Base-by-base conservation (phyloP, 2,329 filamentous ascomycete genomes). In the Neophaeococcomyces aloes region DNA sequence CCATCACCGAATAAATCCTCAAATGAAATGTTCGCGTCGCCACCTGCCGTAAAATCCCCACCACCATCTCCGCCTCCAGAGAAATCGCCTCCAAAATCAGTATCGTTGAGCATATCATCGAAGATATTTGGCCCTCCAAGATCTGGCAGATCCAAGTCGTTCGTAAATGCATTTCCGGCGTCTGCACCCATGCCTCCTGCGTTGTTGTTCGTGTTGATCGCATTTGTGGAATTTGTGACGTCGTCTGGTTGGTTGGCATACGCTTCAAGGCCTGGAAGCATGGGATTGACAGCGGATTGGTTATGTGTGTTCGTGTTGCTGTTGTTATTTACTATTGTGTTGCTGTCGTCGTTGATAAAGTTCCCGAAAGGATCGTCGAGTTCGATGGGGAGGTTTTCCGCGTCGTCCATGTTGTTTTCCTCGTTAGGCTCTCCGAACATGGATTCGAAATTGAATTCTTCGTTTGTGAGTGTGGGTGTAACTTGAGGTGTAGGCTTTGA, bases 1-100 rank as follows among this genome's bases (percentile, higher is more conserved):
- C 29, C 61, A 18, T 65, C 65, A 53, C 65, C 58, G 46, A 67
- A 65, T n/a, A 66, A 46, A 41, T 67, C 63, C 43, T 69, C 66
- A 44, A 69, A 69, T 47, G 60, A 14, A 3, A 38, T 66, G 14
- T 65, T 68, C 49, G 65, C 61, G 11, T 61, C 64, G 5, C 60
- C 62, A 2, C 54, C 60, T 53, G 44, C 40, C 34, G 47, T 51
- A n/a, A 52, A 49, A 21, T 51, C 44, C 31, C 52, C 50, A 37
- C 53, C 47, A 38, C 46, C 49, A n/a, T 29, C 29, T n/a, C n/a
- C n/a, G n/a, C n/a, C n/a, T n/a, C n/a, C n/a, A n/a, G n/a, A n/a
- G n/a, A n/a, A n/a, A n/a, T n/a, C n/a, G n/a, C n/a, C n/a, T n/a
- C n/a, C n/a, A n/a, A n/a, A n/a, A n/a, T n/a, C n/a, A n/a, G n/a